These are phyloP conservation scores for Ophiocordyceps unilateralis DNA, from an alignment of 2,329 filamentous ascomycete genomes.

Conservation along the genomic window DNA sequence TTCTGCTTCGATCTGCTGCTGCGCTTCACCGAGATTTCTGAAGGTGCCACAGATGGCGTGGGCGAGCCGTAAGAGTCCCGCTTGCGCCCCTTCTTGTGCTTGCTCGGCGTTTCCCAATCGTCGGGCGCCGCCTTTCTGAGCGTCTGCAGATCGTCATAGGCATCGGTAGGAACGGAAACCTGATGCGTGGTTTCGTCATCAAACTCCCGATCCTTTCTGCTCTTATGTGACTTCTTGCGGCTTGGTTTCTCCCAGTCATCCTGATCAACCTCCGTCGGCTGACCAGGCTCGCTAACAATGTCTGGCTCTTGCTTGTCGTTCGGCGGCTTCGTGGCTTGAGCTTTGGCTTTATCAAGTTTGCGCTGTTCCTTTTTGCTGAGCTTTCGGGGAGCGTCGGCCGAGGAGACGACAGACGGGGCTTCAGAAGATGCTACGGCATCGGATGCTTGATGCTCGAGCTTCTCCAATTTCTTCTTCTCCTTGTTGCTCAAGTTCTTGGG, in stretches of 20 bases:
- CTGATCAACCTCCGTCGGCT: slow-evolving; percentile 6
- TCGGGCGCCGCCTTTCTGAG: not conserved
- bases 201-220: slow-evolving; percentile 11
- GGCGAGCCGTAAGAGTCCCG: slow-evolving; percentile 15
- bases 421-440: slow-evolving; percentile 3
- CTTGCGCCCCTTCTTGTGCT: slow-evolving; percentile 18
- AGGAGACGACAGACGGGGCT: slow-evolving; percentile 8
- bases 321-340: slow-evolving; percentile 11
- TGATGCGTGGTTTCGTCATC: slow-evolving; percentile 5
- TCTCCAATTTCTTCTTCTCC: slow-evolving; percentile 30
- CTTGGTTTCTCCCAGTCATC: slow-evolving; percentile 10
- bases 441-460: slow-evolving; percentile 9
- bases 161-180: slow-evolving; percentile 13
- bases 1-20: slow-evolving; percentile 22
- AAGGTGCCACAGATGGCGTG: slow-evolving; percentile 15
- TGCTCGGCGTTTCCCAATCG: slow-evolving; percentile 16
- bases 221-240: slow-evolving; percentile 12
- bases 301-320: slow-evolving; percentile 6
- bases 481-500: slow-evolving; percentile 26
- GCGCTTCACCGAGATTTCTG: slow-evolving; percentile 22
- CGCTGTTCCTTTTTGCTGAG: slow-evolving; percentile 17
- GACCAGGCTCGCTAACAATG: slow-evolving; percentile 2
- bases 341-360: slow-evolving; percentile 23
- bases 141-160: slow-evolving; percentile 10
- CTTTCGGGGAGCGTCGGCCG: slow-evolving; percentile 8